Conservation (phyloP, 1,284 basidiomycete species). For the Cystobasidiaceae sp. region DNA sequence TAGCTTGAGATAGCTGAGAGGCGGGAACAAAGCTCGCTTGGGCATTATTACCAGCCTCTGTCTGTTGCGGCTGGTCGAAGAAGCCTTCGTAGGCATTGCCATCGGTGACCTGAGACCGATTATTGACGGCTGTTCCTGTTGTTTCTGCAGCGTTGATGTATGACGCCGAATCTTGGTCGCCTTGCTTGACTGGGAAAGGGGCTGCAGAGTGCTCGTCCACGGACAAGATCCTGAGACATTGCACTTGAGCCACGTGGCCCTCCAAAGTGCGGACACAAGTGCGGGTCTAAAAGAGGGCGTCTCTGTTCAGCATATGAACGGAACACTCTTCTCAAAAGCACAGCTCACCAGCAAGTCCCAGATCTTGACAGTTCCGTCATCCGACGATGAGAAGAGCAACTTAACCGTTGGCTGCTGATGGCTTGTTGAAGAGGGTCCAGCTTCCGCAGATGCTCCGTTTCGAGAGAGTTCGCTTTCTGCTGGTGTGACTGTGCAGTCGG, state of each 20-base stretch:
- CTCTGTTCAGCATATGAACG: not conserved
- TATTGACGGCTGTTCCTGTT: not conserved
- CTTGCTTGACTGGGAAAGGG: constrained; percentile 8
- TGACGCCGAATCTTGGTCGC: constrained; percentile 12
- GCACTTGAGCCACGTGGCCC: constrained; percentile 92
- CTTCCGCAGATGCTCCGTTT: not conserved
- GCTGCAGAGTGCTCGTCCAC: constrained; percentile 17
- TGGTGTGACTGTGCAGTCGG: constrained; percentile 57
- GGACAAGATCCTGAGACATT: constrained; percentile 73
- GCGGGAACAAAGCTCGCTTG: constrained; percentile 14
- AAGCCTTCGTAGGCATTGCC: constrained; percentile 31
- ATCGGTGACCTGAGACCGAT: constrained; percentile 27
- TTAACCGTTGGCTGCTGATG: constrained; percentile 49
- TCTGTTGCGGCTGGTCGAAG: constrained; percentile 16
- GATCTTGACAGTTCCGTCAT: constrained; percentile 86
- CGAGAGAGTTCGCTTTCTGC: constrained; percentile 43
- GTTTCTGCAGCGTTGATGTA: constrained; percentile 24
- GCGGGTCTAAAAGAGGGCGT: constrained; percentile 55
- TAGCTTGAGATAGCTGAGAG: constrained; percentile 7
- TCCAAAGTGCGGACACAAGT: constrained; percentile 77
- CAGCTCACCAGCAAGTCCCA: constrained; percentile 62
- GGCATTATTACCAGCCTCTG: not conserved
- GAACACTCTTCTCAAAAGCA: not conserved
- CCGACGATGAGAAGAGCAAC: constrained; percentile 93
- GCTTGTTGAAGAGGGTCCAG: not conserved